Evolutionary conservation across 2,329 filamentous ascomycete species (phyloP), one percentile per base, ranked within the genome.

Genomic region (Sphaerulina vaccinii): DNA sequence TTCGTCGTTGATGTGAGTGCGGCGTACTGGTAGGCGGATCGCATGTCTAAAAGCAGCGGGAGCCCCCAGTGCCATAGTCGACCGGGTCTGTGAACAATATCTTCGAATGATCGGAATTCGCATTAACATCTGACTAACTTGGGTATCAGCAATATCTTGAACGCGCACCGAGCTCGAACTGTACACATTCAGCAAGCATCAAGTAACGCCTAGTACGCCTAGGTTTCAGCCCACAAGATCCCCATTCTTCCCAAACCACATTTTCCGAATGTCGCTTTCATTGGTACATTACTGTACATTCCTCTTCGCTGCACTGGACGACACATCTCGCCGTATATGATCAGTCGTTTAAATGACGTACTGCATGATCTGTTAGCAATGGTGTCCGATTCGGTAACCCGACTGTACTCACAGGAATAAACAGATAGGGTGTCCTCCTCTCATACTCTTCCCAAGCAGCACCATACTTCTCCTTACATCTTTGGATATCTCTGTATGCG

Each of bases 371-470:
- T 37, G 32, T 60, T 27, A 60, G 57, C 42, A 19, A 50, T 16
- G 15, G 15, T 38, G 18, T 13, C 13, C 13, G 3, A 15, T 3
- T 10, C n/a, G 16, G 5, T 19, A 11, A 2, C 3, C 4, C n/a
- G 15, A 5, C 3, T 18, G 29, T 27, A 43, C 68, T 67, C 47
- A 71, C 68, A 52, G 89, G 89, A 74, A 95, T 90, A 69, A 95
- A 93, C 49, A 93, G 75, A 70, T 90, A 92, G 35, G 89, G 89
- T 48, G 92, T 88, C 70, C 79, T 79, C 73, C 78, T 82, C 76
- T 88, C 86, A 68, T 95, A 95, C 76, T 92, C 84, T 39, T 75
- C 73, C 89, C 89, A 95, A 10, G 86, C 84, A 59, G 89, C 85
- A 18, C 88, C 88, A 70, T 95, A 95, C 77, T 88, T 90, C 62